Evolutionary conservation across 2,329 filamentous ascomycete genomes (phyloP), one percentile per base, ranked within the genome.

Genomic region (Coniella lustricola): DNA sequence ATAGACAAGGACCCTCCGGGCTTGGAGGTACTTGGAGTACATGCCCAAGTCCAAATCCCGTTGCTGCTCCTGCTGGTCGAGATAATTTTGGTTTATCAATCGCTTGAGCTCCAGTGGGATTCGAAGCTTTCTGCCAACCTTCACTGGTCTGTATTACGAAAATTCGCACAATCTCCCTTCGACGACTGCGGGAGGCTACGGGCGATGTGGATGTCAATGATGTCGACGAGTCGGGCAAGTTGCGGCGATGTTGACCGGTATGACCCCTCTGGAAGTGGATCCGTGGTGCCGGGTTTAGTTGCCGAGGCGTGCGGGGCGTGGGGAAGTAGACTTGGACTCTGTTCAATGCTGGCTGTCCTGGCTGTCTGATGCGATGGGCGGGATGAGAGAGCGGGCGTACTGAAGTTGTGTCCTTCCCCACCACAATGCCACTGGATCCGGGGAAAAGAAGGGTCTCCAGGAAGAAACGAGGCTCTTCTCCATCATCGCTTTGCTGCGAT

Each of bases 201-300:
- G 44, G 48, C 20, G 14, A 37, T 31, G 25, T 14, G 7, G n/a
- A 35, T 21, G 25, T 32, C 3, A 25, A 16, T 18, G 44, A 48
- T 21, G 8, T 21, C 7, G 3, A 14, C 18, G 12, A 20, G 33
- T 35, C 40, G 48, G 50, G 44, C 40, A 52, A 44, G 21, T 38
- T 35, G 31, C 50, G 44, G 47, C 50, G 50, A 50, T 42, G 18
- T 25, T 50, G 50, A 44, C 50, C 44, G 40, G 44, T 29, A 12
- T 39, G 25, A n/a, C n/a, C n/a, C n/a, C n/a, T n/a, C n/a, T n/a
- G 44, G 14, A 16, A 12, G 40, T 42, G 40, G 40, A 17, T 42
- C 17, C 33, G 21, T 12, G 25, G n/a, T 21, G 44, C 41, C 42
- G 43, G 43, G 36, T 34, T 43, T 29, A 37, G 44, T 40, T 49